phyloP scores from a whole-genome alignment of 345 rosid species.

The Aquilaria yunnanensis region DNA sequence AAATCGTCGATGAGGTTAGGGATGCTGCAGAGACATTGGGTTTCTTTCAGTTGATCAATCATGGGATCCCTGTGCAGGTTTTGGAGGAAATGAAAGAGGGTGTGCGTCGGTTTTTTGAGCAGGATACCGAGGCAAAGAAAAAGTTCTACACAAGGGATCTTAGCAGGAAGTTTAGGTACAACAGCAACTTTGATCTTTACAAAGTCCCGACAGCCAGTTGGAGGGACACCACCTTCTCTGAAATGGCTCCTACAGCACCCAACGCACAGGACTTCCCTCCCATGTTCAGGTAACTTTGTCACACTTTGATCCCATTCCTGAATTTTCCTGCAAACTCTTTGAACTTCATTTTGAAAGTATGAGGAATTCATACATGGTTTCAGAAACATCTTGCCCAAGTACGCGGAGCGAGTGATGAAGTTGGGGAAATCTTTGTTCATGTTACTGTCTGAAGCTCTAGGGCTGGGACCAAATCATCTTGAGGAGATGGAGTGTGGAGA shows the following conservation, averaged over 20 bases:
- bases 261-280: background rate
- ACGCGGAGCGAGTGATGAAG: background rate
- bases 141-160: background rate
- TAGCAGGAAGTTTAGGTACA: background rate
- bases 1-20: background rate
- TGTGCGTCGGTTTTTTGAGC: conserved; percentile 1
- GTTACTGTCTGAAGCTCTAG: conserved; percentile 12
- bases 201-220: background rate
- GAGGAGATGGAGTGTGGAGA: conserved; percentile 6
- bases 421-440: conserved; percentile 4
- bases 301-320: background rate
- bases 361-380: background rate
- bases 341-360: too few relatives aligned
- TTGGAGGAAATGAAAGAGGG: conserved; percentile 5
- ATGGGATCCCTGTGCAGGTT: conserved; percentile 2
- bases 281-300: background rate
- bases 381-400: conserved; percentile 5
- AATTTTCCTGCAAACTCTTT: background rate
- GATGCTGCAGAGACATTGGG: background rate
- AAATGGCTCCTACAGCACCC: conserved; percentile 3
- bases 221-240: background rate
- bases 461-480: conserved; percentile 5
- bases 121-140: background rate
- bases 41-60: conserved; percentile 3
- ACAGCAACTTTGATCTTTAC: conserved; percentile 3